Evolutionary conservation across 805 yeast genomes (phyloP).

Genomic region (Huiozyma sinensis): DNA sequence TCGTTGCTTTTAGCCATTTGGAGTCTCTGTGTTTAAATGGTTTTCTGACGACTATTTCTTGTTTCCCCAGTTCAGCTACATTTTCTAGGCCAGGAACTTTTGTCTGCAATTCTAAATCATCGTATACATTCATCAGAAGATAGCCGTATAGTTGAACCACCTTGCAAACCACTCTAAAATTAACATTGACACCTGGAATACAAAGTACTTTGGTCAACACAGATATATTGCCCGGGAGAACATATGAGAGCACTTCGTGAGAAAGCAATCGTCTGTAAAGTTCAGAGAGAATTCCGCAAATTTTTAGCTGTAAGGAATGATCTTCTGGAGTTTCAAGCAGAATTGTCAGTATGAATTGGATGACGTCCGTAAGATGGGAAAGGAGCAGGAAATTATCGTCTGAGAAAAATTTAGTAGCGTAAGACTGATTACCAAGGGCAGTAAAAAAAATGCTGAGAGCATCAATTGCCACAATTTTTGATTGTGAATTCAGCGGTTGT

Average conservation of each 20-base stretch:
- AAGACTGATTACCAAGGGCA: slow-evolving; percentile 14
- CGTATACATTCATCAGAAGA: slow-evolving; percentile 30
- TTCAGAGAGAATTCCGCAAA: slow-evolving; percentile 27
- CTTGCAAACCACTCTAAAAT: slow-evolving; percentile 29
- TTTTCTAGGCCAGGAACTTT: slow-evolving; percentile 5
- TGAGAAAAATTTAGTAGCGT: slow-evolving; percentile 10
- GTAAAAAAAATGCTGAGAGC: slow-evolving; percentile 2
- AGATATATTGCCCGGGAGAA: slow-evolving; percentile 44
- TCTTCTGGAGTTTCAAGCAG: slow-evolving; percentile 18
- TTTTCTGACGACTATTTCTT: slow-evolving; percentile 1
- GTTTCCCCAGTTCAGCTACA: slow-evolving; percentile 7
- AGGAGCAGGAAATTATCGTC: slow-evolving; percentile 12
- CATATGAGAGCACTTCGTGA: slow-evolving; percentile 35
- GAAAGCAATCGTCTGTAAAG: slow-evolving; percentile 27
- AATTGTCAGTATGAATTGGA: slow-evolving; percentile 34
- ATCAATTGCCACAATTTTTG: not conserved
- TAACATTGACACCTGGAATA: slow-evolving; percentile 25
- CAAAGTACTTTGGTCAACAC: slow-evolving; percentile 31
- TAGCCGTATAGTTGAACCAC: slow-evolving; percentile 24
- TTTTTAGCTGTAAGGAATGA: slow-evolving; percentile 24
- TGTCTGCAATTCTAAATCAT: slow-evolving; percentile 32
- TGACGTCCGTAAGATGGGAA: slow-evolving; percentile 38
- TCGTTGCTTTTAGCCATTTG: slow-evolving; percentile 46
- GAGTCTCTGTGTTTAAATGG: slow-evolving; percentile 31
- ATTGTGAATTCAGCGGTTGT: slow-evolving; percentile 1